Evolutionary conservation across 805 yeast species (phyloP).

Genomic region (Wickerhamomyces pijperi): DNA sequence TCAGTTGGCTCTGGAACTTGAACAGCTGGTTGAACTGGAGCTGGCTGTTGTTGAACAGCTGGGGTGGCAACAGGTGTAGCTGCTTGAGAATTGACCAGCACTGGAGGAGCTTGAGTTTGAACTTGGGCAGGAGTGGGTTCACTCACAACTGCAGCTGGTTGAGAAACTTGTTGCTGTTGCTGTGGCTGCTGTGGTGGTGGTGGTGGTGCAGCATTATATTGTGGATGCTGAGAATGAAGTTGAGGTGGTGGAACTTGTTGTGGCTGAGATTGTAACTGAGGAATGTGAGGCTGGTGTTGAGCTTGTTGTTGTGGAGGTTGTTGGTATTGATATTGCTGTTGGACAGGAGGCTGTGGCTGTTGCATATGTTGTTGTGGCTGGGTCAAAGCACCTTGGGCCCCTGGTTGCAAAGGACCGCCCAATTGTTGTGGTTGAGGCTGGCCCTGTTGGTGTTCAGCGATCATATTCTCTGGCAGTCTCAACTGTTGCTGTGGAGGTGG

Average conservation of each 20-base stretch:
- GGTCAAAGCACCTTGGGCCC: conserved; percentile 1
- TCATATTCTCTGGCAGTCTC: conserved; percentile 50
- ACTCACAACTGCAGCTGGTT: no score
- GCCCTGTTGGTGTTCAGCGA: conserved; percentile 29
- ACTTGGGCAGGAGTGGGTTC: no score
- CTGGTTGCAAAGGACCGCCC: conserved; percentile 4
- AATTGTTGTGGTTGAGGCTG: conserved; percentile 19
- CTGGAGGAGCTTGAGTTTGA: not conserved
- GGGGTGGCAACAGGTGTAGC: conserved; percentile 5
- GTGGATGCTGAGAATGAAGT: conserved; percentile 14
- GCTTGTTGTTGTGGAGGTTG: conserved; percentile 7
- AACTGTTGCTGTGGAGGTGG: conserved; percentile 52
- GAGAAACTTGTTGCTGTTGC: conserved; percentile 7
- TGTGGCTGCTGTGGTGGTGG: conserved; percentile 15
- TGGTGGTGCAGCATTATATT: conserved; percentile 7
- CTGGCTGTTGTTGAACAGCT: not conserved
- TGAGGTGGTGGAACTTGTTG: conserved; percentile 12
- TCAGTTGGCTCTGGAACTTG: not conserved
- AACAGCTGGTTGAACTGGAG: conserved; percentile 1
- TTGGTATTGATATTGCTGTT: conserved; percentile 1
- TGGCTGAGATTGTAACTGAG: conserved; percentile 4
- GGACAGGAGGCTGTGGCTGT: conserved; percentile 4
- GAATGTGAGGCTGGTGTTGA: conserved; percentile 5
- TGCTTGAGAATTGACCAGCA: conserved; percentile 2
- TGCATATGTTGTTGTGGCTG: conserved; percentile 14